Base-by-base conservation (phyloP, 2,329 filamentous ascomycete genomes). In the Pezicula rhizophila region DNA sequence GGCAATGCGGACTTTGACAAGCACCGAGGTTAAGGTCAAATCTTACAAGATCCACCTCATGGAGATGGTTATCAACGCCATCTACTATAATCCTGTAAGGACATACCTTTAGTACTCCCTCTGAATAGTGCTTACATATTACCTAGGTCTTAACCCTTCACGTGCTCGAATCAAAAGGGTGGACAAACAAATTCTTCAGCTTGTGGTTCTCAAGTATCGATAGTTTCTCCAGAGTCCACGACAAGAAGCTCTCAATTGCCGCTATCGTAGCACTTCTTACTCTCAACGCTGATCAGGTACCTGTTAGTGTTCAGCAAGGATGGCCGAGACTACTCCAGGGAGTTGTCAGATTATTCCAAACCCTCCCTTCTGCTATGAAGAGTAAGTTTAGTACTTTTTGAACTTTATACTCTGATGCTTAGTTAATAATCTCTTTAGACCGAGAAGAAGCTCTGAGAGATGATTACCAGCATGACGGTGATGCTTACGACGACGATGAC, bases 151-250 rank as follows among this genome's bases (percentile, higher is more conserved):
- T 96, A 51, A 80, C 90, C 20, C 78, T 99, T 18, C 85, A 90
- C 53, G 82, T 96, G 34, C 78, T 99, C n/a, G 93, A 99, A 71
- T 72, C 77, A 46, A 92, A 95, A 62, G 85, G 82, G 52, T 96
- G 91, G 92, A 97, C 93, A 6, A 97, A 97, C 71, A 95, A 95
- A 65, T 99, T 99, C 73, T 99, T 99, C 75, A 96, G 89, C 69
- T 74, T 95, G 51, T 99, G 93, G 93, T 99, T 99, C 68, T 89
- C 89, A 38, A 95, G 85, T 71, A 99, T 99, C 72, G 87, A 95
- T 54, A 85, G 82, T 62, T 97, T 99, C 72, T 87, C 82, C 46
- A 81, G 93, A 38, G 93, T 99, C 2, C 93, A 99, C 66, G 93
- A 99, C 74, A 99, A 99, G 80, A 99, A 96, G 76, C 77, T 99